Base-by-base conservation (phyloP, 2,329 filamentous ascomycete species). In the Elsinoe ampelina region DNA sequence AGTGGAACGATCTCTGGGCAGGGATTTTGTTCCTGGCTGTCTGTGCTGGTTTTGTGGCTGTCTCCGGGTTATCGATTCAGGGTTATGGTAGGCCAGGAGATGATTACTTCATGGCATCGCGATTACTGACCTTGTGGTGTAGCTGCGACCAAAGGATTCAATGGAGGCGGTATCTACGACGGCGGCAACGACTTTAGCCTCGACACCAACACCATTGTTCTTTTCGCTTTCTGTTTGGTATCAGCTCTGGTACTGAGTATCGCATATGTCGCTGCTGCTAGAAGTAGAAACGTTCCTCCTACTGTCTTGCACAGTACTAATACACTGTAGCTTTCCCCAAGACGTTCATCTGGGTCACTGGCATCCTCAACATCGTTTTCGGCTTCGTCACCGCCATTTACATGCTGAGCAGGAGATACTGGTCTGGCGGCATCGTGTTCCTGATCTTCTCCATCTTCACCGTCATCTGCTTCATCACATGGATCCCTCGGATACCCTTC, bases 401-500 rank as follows among this genome's bases (percentile, higher is more conserved):
- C 72, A 95, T 95, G 76, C 81, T 95, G 43, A 83, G 79, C 59
- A 77, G 82, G 42, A 80, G 80, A 58, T 88, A 92, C 68, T 95
- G 84, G 72, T 86, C 85, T 5, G 90, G 87, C 10, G 92, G 88
- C 35, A 92, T 96, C 39, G 85, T 95, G 0, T 95, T 93, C 70
- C 75, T 95, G 12, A 68, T 95, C 57, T 95, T 96, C 66, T 78
- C 81, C n/a, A 72, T 86, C 48, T 91, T 95, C 71, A 80, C 86
- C 59, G 80, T 89, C 57, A 78, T 95, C 66, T 89, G 84, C 67
- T 96, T 96, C 74, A 84, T 87, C 66, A 86, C 82, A 51, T 97
- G 92, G 91, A 92, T 92, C 56, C 85, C 82, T 15, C 81, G 91
- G 54, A 96, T 97, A 59, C 92, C 90, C 0, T 96, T 95, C 71